Base-by-base conservation (phyloP, 2,329 filamentous ascomycete species). In the Calonectria crousiana region DNA sequence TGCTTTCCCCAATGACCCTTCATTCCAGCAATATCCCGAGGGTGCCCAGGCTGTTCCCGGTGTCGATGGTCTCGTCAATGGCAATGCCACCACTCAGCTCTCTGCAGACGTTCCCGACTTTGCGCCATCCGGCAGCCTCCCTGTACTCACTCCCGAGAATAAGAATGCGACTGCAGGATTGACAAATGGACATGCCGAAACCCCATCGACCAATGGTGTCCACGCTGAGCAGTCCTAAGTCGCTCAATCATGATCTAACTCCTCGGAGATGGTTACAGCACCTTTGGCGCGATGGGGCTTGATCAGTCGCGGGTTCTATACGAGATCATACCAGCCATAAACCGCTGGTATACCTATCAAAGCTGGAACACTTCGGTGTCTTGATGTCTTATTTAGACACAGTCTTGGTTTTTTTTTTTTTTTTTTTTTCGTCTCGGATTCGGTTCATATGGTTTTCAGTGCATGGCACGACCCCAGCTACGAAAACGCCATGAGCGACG, bases 101-200 rank as follows among this genome's bases (percentile, higher is more conserved):
- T 86, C 84, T 23, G 84, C 85, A 18, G 81, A 84, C 65, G 85
- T 86, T 6, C 84, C 85, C 0, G 84, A 85, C 75, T 86, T 86
- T 76, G 83, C 85, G 16, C 85, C 85, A 32, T 82, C 83, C 8
- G 84, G 81, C 26, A 74, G 68, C 13, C 58, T 77, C 32, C 76
- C 75, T 44, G 38, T 78, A 5, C 52, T 75, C 20, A 66, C 74
- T 26, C 69, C 73, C n/a, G 74, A 76, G 44, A 60, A 49, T 32
- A 76, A 74, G 51, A 18, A 62, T 18, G 58, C 69, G 69, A 75
- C 65, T 62, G 60, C 76, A 26, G 70, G 67, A 41, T 32, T 75
- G 69, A 56, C 72, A 51, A 82, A 82, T 52, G 78, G 81, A 28
- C 76, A 78, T 34, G 69, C 73, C 38, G 76, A 78, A 16, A 69